phyloP scores from a whole-genome alignment of 352 stramenopile genomes.

The Phytophthora fragariaefolia region DNA sequence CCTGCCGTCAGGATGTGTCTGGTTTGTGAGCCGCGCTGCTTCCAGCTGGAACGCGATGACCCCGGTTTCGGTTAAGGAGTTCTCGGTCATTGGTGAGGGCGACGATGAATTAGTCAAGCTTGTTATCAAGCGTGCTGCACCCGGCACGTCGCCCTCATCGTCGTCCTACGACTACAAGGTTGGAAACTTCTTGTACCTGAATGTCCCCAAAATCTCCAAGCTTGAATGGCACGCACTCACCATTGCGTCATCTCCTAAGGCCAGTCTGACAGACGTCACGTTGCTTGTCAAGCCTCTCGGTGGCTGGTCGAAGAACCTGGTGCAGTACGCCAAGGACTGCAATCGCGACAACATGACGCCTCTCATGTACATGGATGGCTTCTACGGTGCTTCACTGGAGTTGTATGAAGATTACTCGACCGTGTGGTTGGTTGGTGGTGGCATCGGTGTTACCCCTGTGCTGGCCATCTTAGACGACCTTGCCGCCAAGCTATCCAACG shows the following conservation, averaged over 20 bases:
- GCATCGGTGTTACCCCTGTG: slow-evolving; percentile 56
- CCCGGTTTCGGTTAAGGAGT: slow-evolving; percentile 45
- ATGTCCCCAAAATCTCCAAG: slow-evolving; percentile 59
- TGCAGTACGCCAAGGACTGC: slow-evolving; percentile 52
- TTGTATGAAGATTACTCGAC: slow-evolving; percentile 57
- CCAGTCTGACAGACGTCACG: slow-evolving; percentile 43
- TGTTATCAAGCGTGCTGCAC: slow-evolving; percentile 46
- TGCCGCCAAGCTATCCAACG: slow-evolving; percentile 37
- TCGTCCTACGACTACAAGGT: slow-evolving; percentile 55
- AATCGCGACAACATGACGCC: slow-evolving; percentile 31
- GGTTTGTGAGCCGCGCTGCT: slow-evolving; percentile 56
- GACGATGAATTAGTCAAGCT: slow-evolving; percentile 56
- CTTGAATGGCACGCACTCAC: slow-evolving; percentile 67
- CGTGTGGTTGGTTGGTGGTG: slow-evolving; percentile 50
- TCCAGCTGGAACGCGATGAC: slow-evolving; percentile 55
- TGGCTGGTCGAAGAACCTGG: slow-evolving; percentile 53
- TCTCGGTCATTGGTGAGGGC: slow-evolving; percentile 38
- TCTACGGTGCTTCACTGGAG: slow-evolving; percentile 55
- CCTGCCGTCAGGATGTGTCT: slow-evolving; percentile 52
- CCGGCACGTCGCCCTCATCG: slow-evolving; percentile 38
- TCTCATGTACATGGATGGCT: slow-evolving; percentile 62
- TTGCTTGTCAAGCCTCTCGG: slow-evolving; percentile 61
- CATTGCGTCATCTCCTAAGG: slow-evolving; percentile 58
- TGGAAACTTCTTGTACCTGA: slow-evolving; percentile 64
- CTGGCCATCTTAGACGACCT: slow-evolving; percentile 58